These are phyloP conservation scores for Moesziomyces aphidis DNA, from an alignment of 1,284 basidiomycete species.

Conservation along the genomic window DNA sequence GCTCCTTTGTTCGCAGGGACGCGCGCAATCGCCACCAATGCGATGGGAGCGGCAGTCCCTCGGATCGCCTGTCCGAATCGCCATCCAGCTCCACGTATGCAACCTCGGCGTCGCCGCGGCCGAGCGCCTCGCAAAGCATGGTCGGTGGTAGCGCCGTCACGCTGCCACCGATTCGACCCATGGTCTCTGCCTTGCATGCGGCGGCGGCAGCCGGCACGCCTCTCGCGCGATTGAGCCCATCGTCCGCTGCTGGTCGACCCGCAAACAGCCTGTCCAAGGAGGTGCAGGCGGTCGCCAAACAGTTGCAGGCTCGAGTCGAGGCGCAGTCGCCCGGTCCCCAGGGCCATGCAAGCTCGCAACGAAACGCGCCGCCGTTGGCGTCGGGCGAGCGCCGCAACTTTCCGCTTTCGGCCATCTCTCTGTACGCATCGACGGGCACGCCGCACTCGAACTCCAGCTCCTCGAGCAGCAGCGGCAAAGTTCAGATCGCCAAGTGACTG, in stretches of 20 bases:
- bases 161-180: conserved; percentile 5
- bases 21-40: conserved; percentile 61
- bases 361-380: conserved; percentile 12
- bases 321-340: conserved; percentile 34
- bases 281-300: conserved; percentile 43
- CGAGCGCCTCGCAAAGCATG: conserved; percentile 8
- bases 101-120: conserved; percentile 22
- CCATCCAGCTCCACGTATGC: conserved; percentile 22
- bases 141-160: conserved; percentile 5
- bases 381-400: conserved; percentile 36
- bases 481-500: conserved; percentile 21
- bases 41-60: conserved; percentile 26
- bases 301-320: conserved; percentile 43
- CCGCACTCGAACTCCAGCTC: conserved; percentile 27
- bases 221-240: neutral
- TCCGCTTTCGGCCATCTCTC: conserved; percentile 39
- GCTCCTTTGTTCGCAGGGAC: conserved; percentile 63
- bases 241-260: conserved; percentile 1
- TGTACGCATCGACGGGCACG: conserved; percentile 37
- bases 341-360: conserved; percentile 5
- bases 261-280: conserved; percentile 37
- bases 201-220: neutral
- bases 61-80: conserved; percentile 15
- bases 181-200: conserved; percentile 5
- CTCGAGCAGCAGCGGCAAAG: conserved; percentile 9